Evolutionary conservation across 2,329 filamentous ascomycete genomes (phyloP), one percentile per base, ranked within the genome.

Genomic region (Teratosphaeria epicoccoides): DNA sequence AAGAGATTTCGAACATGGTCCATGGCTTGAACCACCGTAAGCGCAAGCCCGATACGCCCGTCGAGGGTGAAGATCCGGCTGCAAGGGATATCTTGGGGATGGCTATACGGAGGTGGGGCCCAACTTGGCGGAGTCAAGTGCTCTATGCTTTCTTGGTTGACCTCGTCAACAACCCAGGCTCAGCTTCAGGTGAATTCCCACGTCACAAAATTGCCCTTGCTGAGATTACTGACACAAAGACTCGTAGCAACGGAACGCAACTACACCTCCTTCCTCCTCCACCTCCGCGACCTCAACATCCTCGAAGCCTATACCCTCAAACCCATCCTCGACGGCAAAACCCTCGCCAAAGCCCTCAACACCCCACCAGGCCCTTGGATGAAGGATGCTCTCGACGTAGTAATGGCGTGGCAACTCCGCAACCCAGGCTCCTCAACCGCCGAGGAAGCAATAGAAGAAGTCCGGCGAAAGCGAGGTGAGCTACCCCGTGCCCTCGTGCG

Each of bases 331-430:
- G 87, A 94, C 63, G 91, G 93, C 14, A 85, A 79, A 37, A 74
- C 84, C 49, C 77, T 97, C 20, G 79, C 82, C 17, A 77, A 82
- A 55, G 81, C 79, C 3, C 74, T 97, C 3, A 72, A 70, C 17
- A 80, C 77, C 0, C 82, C 81, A 56, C 84, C 87, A 0, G 88
- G 88, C 1, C 82, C 76, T n/a, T 97, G 91, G 91, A 85, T 94
- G 77, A 81, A 81, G 50, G 76, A 77, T 45, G 89, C 89, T 3
- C 71, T 95, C 46, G 85, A 94, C 26, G 74, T 89, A 3, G 86
- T 88, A 55, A 80, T 94, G 68, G 82, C 83, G 55, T 97, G 90
- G 89, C 93, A 97, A 69, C 77, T 97, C 49, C 79, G 87, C 33
- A 82, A 97, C 63, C 88, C 89, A 0, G 75, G 75, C 3, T 74